phyloP scores from a whole-genome alignment of 2,329 filamentous ascomycete species.

The Aspergillus viridinutans region DNA sequence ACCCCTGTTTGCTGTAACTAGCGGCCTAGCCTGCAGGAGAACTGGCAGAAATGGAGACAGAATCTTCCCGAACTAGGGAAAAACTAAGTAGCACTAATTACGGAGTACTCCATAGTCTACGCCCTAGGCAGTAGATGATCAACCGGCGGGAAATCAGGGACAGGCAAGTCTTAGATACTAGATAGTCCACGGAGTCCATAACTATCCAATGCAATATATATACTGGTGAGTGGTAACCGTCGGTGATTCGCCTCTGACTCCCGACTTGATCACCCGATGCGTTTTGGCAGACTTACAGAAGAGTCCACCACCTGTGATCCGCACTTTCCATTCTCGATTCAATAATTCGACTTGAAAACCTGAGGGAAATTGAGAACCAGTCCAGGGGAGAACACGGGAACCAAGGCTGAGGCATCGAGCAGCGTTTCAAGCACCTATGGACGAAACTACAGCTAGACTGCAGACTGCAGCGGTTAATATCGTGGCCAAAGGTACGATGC shows the following conservation, averaged over 20 bases:
- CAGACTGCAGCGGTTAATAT: neutral
- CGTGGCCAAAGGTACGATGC: neutral
- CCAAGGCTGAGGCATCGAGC: slow-evolving; percentile 7
- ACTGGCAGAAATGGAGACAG: neutral
- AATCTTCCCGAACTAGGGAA: neutral
- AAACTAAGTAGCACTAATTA: neutral
- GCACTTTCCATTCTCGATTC: too few species aligned
- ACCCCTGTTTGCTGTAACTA: neutral
- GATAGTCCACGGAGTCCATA: neutral
- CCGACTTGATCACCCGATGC: neutral
- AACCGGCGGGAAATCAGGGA: neutral
- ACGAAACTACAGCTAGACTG: neutral
- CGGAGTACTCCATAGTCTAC: neutral
- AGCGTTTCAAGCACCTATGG: neutral
- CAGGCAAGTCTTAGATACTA: neutral
- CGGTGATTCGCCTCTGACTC: neutral
- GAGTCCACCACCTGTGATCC: neutral
- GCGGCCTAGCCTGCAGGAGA: neutral
- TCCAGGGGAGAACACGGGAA: slow-evolving; percentile 5
- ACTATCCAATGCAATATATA: neutral
- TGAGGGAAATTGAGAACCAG: neutral
- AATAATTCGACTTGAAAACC: too few species aligned
- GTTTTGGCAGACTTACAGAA: neutral
- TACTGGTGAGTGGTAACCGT: neutral
- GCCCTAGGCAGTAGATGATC: neutral